Evolutionary conservation across 345 rosid species (phyloP), one percentile per base, ranked within the genome.

Genomic region (Eutrema japonicum): DNA sequence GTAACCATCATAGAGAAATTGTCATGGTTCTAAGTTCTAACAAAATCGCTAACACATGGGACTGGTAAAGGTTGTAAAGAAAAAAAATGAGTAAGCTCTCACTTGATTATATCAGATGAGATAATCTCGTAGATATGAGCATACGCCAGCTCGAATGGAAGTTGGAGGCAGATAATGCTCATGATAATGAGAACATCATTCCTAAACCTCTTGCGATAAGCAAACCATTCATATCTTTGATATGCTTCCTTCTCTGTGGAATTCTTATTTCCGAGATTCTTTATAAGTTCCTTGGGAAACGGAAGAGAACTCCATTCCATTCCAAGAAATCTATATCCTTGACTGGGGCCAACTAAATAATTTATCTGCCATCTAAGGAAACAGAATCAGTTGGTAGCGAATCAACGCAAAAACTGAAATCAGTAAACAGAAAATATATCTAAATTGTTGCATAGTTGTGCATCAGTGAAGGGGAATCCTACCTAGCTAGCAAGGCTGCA

Each of bases 61-160:
- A 47, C 14, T 46, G 30, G 62, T 37, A 56, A 35, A 55, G 32
- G 54, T 64, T 29, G 8, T 8, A 37, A 64, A 66, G 13, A 48
- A 27, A 32, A 32, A 22, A 51, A 46, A 13, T 10, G 50, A 52
- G 38, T 48, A 42, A 70, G 59, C 70, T 61, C 92, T 88, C 78
- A 93, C 98, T 85, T 91, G 35, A 86, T 33, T 29, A 72, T 41
- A 76, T 85, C 91, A 18, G 89, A 88, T 35, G 65, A 57, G 62
- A 87, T 55, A 18, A 88, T 87, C 79, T 88, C 96, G 22, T 84
- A 94, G 46, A 87, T 91, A 83, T 94, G 90, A 78, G 97, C 98
- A 88, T 94, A 94, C 18, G 88, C 90, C 78, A 94, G 82, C 83
- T 94, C 98, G 79, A 94, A 91, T n/a, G 98, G 97, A 82, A 94